A percentile compares a stretch with the other conserved stretches of the same genome.
Conservation (phyloP, 257 asterid species). For the Prunella vulgaris region DNA sequence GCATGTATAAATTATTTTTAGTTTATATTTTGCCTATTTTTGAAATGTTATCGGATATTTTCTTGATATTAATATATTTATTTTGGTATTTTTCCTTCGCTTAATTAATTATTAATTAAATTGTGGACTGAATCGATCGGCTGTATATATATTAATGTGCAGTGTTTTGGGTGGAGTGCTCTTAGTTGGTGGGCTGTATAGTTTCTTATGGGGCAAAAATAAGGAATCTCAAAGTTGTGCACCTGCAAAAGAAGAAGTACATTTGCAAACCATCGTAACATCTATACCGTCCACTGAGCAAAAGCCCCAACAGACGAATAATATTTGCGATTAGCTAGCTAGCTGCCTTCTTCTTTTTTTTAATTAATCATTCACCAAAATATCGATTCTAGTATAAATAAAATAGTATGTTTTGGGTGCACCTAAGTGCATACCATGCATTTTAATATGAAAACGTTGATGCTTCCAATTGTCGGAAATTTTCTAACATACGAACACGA, state of each 20-base stretch:
- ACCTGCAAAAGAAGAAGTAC: background rate
- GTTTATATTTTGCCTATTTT: too few species aligned
- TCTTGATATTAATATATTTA: too few species aligned
- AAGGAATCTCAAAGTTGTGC: background rate
- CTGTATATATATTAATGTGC: background rate
- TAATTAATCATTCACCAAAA: background rate
- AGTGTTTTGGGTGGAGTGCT: background rate
- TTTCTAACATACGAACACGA: too few species aligned
- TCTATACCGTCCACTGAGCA: background rate
- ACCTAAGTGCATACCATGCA: too few species aligned
- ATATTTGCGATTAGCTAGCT: background rate
- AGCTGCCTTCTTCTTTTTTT: background rate
- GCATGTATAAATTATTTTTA: too few species aligned
- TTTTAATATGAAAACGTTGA: too few species aligned
- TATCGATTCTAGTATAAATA: background rate
- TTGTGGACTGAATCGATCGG: background rate
- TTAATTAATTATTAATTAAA: background rate
- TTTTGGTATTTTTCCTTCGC: background rate
- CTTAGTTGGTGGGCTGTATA: background rate
- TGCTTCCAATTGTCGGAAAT: too few species aligned
- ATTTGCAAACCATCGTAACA: background rate
- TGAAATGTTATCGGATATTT: too few species aligned
- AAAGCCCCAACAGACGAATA: background rate
- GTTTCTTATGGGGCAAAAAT: background rate
- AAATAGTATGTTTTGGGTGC: too few species aligned